These are phyloP conservation scores for Suillus alpinus DNA, from an alignment of 768 basidiomycete species.

Conservation along the genomic window DNA sequence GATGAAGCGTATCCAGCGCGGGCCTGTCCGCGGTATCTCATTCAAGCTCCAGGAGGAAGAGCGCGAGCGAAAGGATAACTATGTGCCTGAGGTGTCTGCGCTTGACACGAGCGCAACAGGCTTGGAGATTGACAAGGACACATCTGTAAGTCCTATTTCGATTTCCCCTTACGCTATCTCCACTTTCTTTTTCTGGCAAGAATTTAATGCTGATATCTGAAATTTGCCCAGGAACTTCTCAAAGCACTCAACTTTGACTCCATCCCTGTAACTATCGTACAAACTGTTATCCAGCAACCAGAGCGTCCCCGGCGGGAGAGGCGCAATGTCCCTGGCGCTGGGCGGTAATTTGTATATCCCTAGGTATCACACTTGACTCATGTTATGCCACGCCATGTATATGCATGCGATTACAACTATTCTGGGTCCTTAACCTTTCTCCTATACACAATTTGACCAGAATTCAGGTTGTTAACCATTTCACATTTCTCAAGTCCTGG, in stretches of 20 bases:
- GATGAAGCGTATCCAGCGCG: constrained; percentile 99
- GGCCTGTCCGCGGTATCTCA: constrained; percentile 98
- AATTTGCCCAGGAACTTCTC: constrained; percentile 68
- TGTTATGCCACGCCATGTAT: constrained; percentile 16
- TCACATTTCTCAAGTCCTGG: background rate
- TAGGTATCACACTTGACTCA: constrained; percentile 6
- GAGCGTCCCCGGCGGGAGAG: constrained; percentile 78
- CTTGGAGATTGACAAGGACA: constrained; percentile 88
- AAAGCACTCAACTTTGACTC: constrained; percentile 88
- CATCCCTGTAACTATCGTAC: constrained; percentile 70
- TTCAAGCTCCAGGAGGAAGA: constrained; percentile 99
- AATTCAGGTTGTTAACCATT: background rate
- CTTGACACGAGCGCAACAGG: constrained; percentile 74
- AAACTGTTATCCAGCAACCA: constrained; percentile 58
- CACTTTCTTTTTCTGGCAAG: background rate
- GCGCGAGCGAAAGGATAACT: constrained; percentile 98
- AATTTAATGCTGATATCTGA: background rate
- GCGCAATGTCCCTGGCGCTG: constrained; percentile 81
- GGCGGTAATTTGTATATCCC: constrained; percentile 34
- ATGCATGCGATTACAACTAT: constrained; percentile 4
- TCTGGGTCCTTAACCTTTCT: background rate
- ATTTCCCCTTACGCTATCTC: background rate
- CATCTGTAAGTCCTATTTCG: constrained; percentile 65
- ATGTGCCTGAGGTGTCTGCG: constrained; percentile 97
- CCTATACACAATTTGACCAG: background rate